Conservation (phyloP, 169 alveolate genomes). For the Plasmodium reichenowi region DNA sequence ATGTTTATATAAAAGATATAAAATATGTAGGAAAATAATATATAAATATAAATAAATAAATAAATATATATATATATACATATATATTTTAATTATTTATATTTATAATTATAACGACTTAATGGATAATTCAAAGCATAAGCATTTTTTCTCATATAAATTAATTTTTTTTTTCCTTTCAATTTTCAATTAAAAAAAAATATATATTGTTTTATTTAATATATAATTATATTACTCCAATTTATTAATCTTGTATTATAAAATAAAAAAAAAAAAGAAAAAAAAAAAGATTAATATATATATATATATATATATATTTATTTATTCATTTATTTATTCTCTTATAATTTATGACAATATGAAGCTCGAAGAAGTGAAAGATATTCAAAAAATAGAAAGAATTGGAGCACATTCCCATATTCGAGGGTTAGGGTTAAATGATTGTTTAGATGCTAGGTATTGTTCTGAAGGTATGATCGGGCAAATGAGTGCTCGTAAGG, state of each 20-base stretch:
- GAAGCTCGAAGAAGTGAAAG: slow-evolving; percentile 90
- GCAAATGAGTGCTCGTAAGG: slow-evolving; percentile 94
- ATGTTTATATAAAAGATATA: no score
- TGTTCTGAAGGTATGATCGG: slow-evolving; percentile 97
- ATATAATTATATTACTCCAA: neutral
- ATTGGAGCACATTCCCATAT: slow-evolving; percentile 99
- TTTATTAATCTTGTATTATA: neutral
- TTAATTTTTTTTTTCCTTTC: no score
- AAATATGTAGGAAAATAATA: no score
- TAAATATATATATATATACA: no score
- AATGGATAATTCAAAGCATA: no score
- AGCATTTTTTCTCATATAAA: no score
- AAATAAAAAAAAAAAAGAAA: neutral
- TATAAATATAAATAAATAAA: no score
- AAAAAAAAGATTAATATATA: neutral
- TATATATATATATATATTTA: neutral
- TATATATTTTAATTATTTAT: no score
- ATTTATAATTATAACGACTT: no score
- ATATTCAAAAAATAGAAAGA: slow-evolving; percentile 93
- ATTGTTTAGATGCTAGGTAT: slow-evolving; percentile 94
- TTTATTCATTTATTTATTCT: neutral
- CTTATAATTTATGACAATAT: slow-evolving; percentile 29
- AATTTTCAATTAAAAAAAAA: no score
- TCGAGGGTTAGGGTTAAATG: slow-evolving; percentile 98
- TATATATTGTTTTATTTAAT: no score